Evolutionary conservation across 2,329 filamentous ascomycete species (phyloP).

Genomic region (Ceratocystis cacaofunesta): DNA sequence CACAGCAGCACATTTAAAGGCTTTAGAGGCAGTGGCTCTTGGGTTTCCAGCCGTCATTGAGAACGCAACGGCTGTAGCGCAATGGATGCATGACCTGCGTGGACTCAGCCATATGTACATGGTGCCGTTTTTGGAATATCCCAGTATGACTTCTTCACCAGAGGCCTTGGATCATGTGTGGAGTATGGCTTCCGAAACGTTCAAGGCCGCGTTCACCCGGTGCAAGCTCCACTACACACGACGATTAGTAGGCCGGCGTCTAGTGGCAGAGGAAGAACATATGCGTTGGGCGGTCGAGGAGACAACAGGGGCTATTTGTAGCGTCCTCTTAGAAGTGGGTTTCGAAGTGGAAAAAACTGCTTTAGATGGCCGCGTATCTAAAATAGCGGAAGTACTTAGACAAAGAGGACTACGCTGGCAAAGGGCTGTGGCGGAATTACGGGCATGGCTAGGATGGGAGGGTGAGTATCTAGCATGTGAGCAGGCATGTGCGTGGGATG

Average conservation of each 20-base stretch:
- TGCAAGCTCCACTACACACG: slow-evolving; percentile 30
- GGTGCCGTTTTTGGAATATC: slow-evolving; percentile 33
- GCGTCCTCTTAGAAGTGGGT: slow-evolving; percentile 28
- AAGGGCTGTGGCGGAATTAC: slow-evolving; percentile 28
- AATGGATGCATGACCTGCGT: slow-evolving; percentile 25
- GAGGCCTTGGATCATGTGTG: slow-evolving; percentile 20
- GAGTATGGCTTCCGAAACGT: slow-evolving; percentile 23
- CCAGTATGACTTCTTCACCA: slow-evolving; percentile 18
- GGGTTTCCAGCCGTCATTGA: slow-evolving; percentile 16
- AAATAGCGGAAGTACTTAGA: neutral
- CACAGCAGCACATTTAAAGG: slow-evolving; percentile 25
- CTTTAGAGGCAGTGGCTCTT: slow-evolving; percentile 23
- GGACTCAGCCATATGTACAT: slow-evolving; percentile 30
- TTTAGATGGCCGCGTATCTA: slow-evolving; percentile 21
- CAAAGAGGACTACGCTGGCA: slow-evolving; percentile 20
- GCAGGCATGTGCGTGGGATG: slow-evolving; percentile 28
- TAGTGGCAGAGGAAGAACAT: slow-evolving; percentile 25
- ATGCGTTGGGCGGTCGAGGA: slow-evolving; percentile 29
- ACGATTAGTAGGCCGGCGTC: slow-evolving; percentile 22
- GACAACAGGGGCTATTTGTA: slow-evolving; percentile 28
- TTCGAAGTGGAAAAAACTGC: slow-evolving; percentile 30
- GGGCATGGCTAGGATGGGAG: slow-evolving; percentile 37
- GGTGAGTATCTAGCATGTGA: slow-evolving; percentile 31
- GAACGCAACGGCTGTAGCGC: slow-evolving; percentile 21
- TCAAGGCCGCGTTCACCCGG: slow-evolving; percentile 26